phyloP scores from a whole-genome alignment of 2,329 filamentous ascomycete species.

The Cladosporium sp. region DNA sequence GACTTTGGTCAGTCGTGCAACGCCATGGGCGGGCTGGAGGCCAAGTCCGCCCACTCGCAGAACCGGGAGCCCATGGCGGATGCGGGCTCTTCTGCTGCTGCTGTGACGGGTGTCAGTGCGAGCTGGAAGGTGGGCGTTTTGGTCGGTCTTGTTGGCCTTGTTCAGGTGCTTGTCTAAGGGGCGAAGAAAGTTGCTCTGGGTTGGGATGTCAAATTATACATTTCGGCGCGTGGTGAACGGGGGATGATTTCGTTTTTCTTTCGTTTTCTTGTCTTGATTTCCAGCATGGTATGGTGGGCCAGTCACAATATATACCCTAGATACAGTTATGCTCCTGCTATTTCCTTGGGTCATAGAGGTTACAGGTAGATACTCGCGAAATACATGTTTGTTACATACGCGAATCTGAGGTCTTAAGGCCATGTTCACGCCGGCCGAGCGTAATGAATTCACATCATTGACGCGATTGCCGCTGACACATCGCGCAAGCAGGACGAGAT shows the following conservation, averaged over 20 bases:
- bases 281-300: constrained; percentile 5
- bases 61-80: not conserved
- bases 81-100: not conserved
- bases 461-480: no score
- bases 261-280: no score
- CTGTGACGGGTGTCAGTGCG: not conserved
- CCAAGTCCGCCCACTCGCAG: not conserved
- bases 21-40: not conserved
- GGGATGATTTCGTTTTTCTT: not conserved
- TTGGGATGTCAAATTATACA: not conserved
- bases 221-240: no score
- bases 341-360: no score
- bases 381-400: no score
- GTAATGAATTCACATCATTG: no score
- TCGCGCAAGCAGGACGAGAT: no score
- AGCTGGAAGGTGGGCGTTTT: constrained; percentile 10
- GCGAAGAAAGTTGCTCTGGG: no score
- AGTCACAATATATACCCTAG: constrained; percentile 12
- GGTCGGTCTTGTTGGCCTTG: constrained; percentile 3
- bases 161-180: constrained; percentile 2
- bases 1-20: constrained; percentile 9
- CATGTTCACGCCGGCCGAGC: no score
- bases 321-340: not conserved
- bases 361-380: no score
- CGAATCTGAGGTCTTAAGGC: no score